Evolutionary conservation across 306 rosid species (phyloP), one percentile per base, ranked within the genome.

Genomic region (Rubus parviflorus): DNA sequence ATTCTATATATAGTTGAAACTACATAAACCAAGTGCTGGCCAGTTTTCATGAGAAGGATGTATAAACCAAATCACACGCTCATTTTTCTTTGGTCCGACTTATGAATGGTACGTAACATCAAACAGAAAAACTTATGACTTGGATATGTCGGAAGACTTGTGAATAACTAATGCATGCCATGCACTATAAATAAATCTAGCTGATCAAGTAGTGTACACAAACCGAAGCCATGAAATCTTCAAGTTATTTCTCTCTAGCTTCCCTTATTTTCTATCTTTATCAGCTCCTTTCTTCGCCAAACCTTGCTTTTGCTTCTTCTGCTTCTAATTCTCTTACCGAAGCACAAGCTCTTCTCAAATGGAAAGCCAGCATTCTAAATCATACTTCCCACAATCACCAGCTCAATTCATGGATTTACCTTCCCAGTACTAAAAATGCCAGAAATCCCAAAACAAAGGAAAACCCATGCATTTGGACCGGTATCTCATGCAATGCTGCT

Each of bases 271-370:
- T 77, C 68, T 53, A 53, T 45, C 56, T 7, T 46, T 15, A 19
- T 16, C n/a, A 41, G 3, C 13, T 13, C 35, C 1, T 0, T 61
- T 53, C 52, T 11, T 54, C 52, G 45, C 37, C 63, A 2, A 11
- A 13, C 64, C 51, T 51, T 16, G 76, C 49, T 51, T 76, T 13
- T 11, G 76, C 35, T 30, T 30, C 35, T 30, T 30, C 35, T 30
- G 35, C 58, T 70, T 81, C 46, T 53, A 57, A 2, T 35, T 62
- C 61, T 17, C 6, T 78, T 30, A 35, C 40, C 4, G 81, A 72
- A n/a, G 81, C 45, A 72, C 48, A 82, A 4, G 85, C 79, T 58
- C 79, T 82, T 73, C 76, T 77, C 53, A 73, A 51, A 73, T 82
- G 82, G 85, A 82, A 82, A 73, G 76, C 79, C 56, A 77, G 64